phyloP scores from a whole-genome alignment of 2,329 filamentous ascomycete genomes.

The Colletotrichum sp. region DNA sequence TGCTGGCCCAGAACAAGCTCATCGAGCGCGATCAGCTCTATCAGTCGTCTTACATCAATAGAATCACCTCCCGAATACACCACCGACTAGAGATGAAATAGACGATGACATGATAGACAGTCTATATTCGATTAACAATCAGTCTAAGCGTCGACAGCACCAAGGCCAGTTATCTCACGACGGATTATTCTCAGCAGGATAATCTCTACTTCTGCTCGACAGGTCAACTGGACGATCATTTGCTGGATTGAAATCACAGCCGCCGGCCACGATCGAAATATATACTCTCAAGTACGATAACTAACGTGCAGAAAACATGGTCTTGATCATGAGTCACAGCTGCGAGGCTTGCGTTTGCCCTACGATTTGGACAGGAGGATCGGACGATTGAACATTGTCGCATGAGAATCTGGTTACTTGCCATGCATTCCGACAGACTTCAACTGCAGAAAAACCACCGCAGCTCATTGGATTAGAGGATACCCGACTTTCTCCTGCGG shows the following conservation, averaged over 20 bases:
- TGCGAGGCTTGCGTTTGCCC: background rate
- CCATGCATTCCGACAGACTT: background rate
- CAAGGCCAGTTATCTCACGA: background rate
- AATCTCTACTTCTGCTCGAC: background rate
- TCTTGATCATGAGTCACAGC: background rate
- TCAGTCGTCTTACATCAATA: background rate
- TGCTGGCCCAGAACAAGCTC: background rate
- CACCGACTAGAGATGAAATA: background rate
- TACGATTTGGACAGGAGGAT: background rate
- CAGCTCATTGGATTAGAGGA: background rate
- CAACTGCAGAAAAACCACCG: background rate
- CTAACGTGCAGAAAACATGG: accelerated
- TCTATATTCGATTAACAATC: background rate
- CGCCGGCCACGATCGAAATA: background rate
- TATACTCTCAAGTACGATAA: background rate
- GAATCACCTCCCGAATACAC: background rate
- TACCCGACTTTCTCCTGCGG: background rate
- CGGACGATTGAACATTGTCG: background rate
- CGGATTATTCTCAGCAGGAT: background rate
- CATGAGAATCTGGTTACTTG: background rate
- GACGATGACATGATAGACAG: background rate
- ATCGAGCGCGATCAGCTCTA: background rate
- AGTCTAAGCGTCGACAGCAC: background rate
- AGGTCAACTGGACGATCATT: accelerated
- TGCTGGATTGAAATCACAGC: background rate